phyloP scores from a whole-genome alignment of 768 basidiomycete genomes.

The Boletus speciosus region DNA sequence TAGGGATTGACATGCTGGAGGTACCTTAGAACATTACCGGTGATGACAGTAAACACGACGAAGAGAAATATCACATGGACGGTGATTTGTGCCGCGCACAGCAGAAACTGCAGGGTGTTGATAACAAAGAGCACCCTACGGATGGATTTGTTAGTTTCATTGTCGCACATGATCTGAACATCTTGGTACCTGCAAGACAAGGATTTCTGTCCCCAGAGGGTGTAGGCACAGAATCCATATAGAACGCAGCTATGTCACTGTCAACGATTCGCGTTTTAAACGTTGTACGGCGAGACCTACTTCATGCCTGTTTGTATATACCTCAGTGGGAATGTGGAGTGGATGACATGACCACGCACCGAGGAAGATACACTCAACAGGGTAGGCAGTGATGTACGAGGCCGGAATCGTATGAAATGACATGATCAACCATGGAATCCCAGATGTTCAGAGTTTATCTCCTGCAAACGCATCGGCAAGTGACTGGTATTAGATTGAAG shows the following conservation, averaged over 20 bases:
- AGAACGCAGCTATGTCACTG: constrained; percentile 10
- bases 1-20: background rate
- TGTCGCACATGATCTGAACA: background rate
- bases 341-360: constrained; percentile 9
- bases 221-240: constrained; percentile 13
- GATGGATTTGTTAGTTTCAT: background rate
- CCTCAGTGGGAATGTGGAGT: background rate
- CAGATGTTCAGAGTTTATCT: background rate
- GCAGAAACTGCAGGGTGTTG: constrained; percentile 15
- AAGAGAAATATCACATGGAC: constrained; percentile 4
- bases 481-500: background rate
- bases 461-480: background rate
- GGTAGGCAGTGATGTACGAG: constrained; percentile 3
- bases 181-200: constrained; percentile 6
- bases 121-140: constrained; percentile 11
- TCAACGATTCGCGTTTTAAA: background rate
- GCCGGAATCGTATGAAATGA: background rate
- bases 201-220: constrained; percentile 10
- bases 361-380: constrained; percentile 14
- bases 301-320: constrained; percentile 11
- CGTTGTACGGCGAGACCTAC: constrained; percentile 1
- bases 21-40: background rate
- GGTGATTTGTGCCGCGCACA: constrained; percentile 8
- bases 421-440: constrained; percentile 3
- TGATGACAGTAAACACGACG: background rate